Evolutionary conservation across 1,284 basidiomycete genomes (phyloP).

Genomic region (Phellopilus nigrolimitatus): DNA sequence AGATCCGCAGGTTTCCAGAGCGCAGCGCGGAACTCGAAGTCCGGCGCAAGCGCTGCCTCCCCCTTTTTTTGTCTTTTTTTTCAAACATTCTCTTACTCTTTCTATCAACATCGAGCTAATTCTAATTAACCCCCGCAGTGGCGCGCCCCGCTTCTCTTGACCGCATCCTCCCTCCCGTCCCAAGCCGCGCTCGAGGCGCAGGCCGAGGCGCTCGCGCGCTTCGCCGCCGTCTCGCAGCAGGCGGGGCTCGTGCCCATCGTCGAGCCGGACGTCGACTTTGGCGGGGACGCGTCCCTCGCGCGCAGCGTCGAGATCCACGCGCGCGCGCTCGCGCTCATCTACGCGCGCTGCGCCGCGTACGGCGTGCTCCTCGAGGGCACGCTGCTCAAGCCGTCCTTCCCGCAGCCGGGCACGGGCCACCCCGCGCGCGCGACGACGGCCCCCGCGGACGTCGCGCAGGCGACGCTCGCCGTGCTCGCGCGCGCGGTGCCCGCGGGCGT

Average conservation of each 20-base stretch:
- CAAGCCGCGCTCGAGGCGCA: slow-evolving; percentile 39
- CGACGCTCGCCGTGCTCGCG: slow-evolving; percentile 43
- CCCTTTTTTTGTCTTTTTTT: no score
- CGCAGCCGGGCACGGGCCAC: slow-evolving; percentile 43
- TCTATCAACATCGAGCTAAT: no score
- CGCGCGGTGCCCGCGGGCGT: slow-evolving; percentile 44
- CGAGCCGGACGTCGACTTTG: slow-evolving; percentile 50
- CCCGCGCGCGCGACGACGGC: slow-evolving; percentile 34
- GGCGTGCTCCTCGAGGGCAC: slow-evolving; percentile 48
- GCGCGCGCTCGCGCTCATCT: slow-evolving; percentile 40
- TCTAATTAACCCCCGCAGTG: no score
- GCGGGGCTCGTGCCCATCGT: slow-evolving; percentile 49
- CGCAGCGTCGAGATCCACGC: slow-evolving; percentile 46
- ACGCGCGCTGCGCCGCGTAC: slow-evolving; percentile 40
- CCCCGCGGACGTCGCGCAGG: slow-evolving; percentile 41
- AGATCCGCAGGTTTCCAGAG: slow-evolving; percentile 83
- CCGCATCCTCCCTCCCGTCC: slow-evolving; percentile 34
- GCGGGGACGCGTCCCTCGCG: slow-evolving; percentile 40
- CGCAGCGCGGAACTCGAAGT: slow-evolving; percentile 87
- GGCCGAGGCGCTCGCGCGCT: slow-evolving; percentile 41
- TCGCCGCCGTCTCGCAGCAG: slow-evolving; percentile 43
- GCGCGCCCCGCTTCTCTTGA: slow-evolving; percentile 45
- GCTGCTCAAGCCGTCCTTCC: slow-evolving; percentile 49
- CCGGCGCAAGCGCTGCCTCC: slow-evolving; percentile 70
- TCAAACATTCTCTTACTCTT: no score